A percentile compares a stretch with the other conserved stretches of the same genome.
Evolutionary conservation across 345 rosid genomes (phyloP).

Genomic region (Heritiera littoralis): DNA sequence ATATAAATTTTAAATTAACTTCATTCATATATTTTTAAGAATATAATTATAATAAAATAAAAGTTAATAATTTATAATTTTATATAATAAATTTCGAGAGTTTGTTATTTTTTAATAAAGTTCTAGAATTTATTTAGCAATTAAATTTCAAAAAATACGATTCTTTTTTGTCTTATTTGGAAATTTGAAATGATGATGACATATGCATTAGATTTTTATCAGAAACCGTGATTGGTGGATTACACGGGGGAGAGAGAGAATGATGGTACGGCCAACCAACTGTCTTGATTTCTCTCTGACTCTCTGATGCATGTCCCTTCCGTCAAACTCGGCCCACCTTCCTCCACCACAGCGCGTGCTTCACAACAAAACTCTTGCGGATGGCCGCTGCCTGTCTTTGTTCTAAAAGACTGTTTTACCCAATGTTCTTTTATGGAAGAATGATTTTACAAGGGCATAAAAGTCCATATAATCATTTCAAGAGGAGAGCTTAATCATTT

Average conservation of each 20-base stretch:
- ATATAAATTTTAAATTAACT: too few species aligned
- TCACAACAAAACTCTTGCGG: neutral
- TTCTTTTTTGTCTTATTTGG: neutral
- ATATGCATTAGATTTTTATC: neutral
- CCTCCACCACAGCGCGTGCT: neutral
- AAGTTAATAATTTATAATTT: too few species aligned
- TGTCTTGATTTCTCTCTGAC: constrained; percentile 36
- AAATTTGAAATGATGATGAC: neutral
- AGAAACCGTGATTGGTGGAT: constrained; percentile 5
- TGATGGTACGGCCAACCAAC: constrained; percentile 40
- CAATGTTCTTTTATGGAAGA: neutral
- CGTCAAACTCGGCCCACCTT: neutral
- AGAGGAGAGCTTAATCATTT: too few species aligned
- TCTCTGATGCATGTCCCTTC: neutral
- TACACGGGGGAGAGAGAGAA: neutral
- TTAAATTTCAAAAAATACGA: too few species aligned
- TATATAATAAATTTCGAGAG: too few species aligned
- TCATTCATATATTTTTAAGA: too few species aligned
- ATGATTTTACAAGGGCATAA: neutral
- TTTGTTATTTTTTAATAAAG: too few species aligned
- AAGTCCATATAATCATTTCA: neutral
- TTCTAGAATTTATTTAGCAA: too few species aligned
- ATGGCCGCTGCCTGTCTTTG: neutral
- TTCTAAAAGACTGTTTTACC: neutral
- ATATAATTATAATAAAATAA: too few species aligned